Percentiles rank a stretch among this genome's conserved stretches.
Evolutionary conservation across 192 early-diverging fungal genomes (phyloP).

Genomic region (Podochytrium sp.): DNA sequence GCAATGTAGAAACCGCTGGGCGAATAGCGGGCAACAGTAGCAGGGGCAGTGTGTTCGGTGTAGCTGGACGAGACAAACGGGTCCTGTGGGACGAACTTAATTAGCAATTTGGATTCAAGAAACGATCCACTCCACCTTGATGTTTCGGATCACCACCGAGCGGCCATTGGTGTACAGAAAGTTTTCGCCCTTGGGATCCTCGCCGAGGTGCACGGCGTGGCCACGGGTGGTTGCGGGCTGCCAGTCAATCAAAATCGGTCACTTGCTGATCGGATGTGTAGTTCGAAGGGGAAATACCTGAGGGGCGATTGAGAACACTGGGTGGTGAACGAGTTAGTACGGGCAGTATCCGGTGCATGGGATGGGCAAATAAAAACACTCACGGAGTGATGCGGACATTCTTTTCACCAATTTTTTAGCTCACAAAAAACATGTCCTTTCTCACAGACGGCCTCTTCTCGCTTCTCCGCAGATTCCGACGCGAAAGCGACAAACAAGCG

Average conservation of each 20-base stretch:
- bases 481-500: slow-evolving; percentile 49
- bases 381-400: background rate
- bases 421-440: slow-evolving; percentile 16
- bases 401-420: too few relatives aligned
- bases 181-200: slow-evolving; percentile 79
- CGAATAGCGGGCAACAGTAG: slow-evolving; percentile 87
- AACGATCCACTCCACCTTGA: too few relatives aligned
- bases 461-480: slow-evolving; percentile 50
- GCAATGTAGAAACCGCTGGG: slow-evolving; percentile 96
- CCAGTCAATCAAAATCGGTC: too few relatives aligned
- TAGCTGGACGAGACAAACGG: slow-evolving; percentile 81
- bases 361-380: background rate
- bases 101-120: too few relatives aligned
- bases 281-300: slow-evolving; percentile 9
- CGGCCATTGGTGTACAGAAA: slow-evolving; percentile 92
- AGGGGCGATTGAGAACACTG: slow-evolving; percentile 16
- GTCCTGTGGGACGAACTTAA: too few relatives aligned
- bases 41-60: slow-evolving; percentile 73
- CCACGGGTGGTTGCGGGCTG: slow-evolving; percentile 81
- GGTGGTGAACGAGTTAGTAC: background rate
- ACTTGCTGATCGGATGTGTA: background rate
- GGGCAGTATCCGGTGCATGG: background rate
- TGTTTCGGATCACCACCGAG: slow-evolving; percentile 81
- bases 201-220: slow-evolving; percentile 77
- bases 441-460: slow-evolving; percentile 45